Base-by-base conservation (phyloP, 225 moss, liverwort and hornwort species). In the Marchantia polymorpha region DNA sequence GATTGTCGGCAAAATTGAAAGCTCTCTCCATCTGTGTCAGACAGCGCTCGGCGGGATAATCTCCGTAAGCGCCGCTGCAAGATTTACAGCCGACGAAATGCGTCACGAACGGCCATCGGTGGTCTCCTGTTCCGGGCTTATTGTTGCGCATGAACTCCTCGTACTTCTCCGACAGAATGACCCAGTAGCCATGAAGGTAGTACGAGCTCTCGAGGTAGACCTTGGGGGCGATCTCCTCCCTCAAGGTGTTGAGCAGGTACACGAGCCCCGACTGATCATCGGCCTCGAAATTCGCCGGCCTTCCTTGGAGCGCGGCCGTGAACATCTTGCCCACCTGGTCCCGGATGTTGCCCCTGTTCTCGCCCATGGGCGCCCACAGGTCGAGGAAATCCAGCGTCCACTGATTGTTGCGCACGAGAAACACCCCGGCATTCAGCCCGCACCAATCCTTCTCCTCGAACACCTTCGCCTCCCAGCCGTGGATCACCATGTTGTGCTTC, bases 1-100 rank as follows among this genome's bases (percentile, higher is more conserved):
- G 87, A 29, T 87, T 87, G 27, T 87, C 87, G 15, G 87, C 87
- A 69, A 87, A 83, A 72, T 87, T 87, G 58, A 82, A 87, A 12
- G 87, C 87, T 65, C 83, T 77, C 0, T 87, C 79, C 87, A 87
- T 87, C 39, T 87, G 79, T 0, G 64, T 82, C 4, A 72, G 64
- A 58, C 83, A 87, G 2, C 73, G 81, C 51, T 81, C 72, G 4
- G 69, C 75, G 13, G 75, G 69, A 7, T 87, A 87, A 60, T 87
- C 82, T 15, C 79, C 87, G 16, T 56, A 78, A 1, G 72, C 14
- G 7, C 83, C 87, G 68, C 79, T 79, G 52, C 87, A 87, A 22
- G 52, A 25, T 65, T 87, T 87, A 68, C 87, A 87, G 17, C 87
- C 87, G 52, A 87, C 87, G 51, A 86, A 86, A 73, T 86, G 86